Evolutionary conservation across 331 rosid genomes (phyloP).

Genomic region (Prunus yedoensis): DNA sequence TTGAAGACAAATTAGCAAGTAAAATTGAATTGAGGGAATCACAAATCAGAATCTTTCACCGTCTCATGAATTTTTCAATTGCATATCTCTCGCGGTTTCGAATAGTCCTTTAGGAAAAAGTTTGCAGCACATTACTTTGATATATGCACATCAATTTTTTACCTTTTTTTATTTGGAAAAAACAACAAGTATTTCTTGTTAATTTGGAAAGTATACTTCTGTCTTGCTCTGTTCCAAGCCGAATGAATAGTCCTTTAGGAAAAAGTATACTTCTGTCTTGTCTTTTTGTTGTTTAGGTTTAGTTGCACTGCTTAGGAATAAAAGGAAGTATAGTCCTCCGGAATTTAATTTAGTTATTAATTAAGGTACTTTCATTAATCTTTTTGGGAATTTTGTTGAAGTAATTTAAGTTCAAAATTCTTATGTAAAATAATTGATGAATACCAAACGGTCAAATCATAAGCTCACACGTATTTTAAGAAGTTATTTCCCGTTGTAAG

Average conservation of each 20-base stretch:
- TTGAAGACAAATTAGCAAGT: too few relatives aligned
- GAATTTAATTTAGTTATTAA: not conserved
- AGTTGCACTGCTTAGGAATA: not conserved
- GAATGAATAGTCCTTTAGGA: not conserved
- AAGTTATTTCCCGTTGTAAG: too few relatives aligned
- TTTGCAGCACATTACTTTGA: not conserved
- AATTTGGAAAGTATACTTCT: not conserved
- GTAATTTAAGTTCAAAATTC: not conserved
- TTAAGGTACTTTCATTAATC: too few relatives aligned
- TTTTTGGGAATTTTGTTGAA: too few relatives aligned
- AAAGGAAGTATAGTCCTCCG: not conserved
- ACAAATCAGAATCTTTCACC: too few relatives aligned
- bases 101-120: not conserved
- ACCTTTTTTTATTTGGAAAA: not conserved
- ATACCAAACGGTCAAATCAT: too few relatives aligned
- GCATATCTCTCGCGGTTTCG: not conserved
- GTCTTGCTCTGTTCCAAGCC: not conserved
- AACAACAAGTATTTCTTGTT: not conserved
- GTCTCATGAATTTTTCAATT: not conserved
- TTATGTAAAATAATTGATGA: too few relatives aligned
- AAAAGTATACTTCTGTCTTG: not conserved
- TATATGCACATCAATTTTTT: not conserved
- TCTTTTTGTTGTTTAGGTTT: not conserved
- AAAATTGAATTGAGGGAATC: too few relatives aligned
- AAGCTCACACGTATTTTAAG: too few relatives aligned